Evolutionary conservation across 345 rosid genomes (phyloP), one percentile per base, ranked within the genome.

Genomic region (Pugionium cornutum): DNA sequence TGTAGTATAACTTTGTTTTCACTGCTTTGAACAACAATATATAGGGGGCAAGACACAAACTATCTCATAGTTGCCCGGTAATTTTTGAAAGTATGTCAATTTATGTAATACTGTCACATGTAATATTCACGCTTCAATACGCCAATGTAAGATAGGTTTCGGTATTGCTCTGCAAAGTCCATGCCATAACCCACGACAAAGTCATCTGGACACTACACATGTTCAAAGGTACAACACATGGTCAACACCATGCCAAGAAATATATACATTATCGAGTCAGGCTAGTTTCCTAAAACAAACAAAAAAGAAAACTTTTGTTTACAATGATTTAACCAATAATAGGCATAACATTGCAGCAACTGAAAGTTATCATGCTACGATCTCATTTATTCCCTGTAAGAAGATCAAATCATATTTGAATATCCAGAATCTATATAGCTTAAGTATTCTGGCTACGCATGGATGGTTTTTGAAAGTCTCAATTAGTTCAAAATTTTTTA

Each of bases 111-210:
- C 18, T 36, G 52, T 80, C 76, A 82, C 53, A 63, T 33, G 79
- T 86, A 89, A 76, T n/a, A 43, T 74, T 81, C 84, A 28, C 92
- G 86, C 78, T 89, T 92, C 85, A 92, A 72, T 37, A 92, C 76
- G 28, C 97, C 98, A 52, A 92, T 52, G 72, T 86, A 92, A 47
- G 98, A 90, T 76, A 92, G 63, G 80, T 88, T 92, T 74, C 98
- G 78, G 80, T 80, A 92, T 8, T 75, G 62, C 74, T 92, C 98
- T 4, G 94, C 97, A 68, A 78, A 92, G 78, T 92, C 98, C 96
- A 92, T 88, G 63, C 97, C 98, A 34, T 89, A 89, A 35, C 98
- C 98, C 48, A 92, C 95, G 1, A 84, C 90, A 37, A 92, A 92
- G 3, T 69, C 77, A 78, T 92, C 97, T 8, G 92, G 90, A 67